A percentile compares a stretch with the other conserved stretches of the same genome.
These are phyloP conservation scores for Aristolochia contorta DNA, from an alignment of 164 flowering plant species.

Conservation along the genomic window DNA sequence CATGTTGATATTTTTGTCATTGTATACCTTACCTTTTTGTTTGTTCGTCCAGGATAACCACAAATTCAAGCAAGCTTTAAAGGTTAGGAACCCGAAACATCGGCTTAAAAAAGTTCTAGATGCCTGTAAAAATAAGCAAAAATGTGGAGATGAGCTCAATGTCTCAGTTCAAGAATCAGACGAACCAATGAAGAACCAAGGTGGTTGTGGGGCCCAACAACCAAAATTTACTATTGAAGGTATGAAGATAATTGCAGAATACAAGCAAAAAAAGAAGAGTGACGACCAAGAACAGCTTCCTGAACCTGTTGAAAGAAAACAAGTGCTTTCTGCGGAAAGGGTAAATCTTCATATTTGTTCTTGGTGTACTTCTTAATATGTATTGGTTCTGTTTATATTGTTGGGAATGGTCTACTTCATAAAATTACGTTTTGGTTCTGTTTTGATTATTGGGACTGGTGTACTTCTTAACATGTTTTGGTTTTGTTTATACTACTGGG, in stretches of 20 bases:
- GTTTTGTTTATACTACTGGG: too few relatives aligned
- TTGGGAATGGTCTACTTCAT: neutral
- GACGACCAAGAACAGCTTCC: conserved; percentile 95
- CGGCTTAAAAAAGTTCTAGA: conserved; percentile 73
- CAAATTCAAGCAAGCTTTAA: conserved; percentile 84
- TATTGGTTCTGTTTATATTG: neutral
- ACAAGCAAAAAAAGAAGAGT: conserved; percentile 80
- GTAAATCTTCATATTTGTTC: conserved; percentile 21
- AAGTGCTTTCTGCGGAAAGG: conserved; percentile 86
- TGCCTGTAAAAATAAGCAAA: conserved; percentile 81
- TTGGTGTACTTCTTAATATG: neutral
- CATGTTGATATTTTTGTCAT: neutral
- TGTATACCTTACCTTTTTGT: neutral
- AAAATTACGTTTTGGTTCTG: too few relatives aligned
- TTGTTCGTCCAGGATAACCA: conserved; percentile 59
- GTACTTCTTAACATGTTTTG: too few relatives aligned
- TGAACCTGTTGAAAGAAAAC: conserved; percentile 97
- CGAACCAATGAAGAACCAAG: conserved; percentile 70
- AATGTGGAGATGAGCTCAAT: conserved; percentile 90
- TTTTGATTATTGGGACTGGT: too few relatives aligned
- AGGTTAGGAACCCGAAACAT: conserved; percentile 77
- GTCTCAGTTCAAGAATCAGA: conserved; percentile 59
- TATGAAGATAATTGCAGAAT: conserved; percentile 98
- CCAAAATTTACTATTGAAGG: conserved; percentile 92
- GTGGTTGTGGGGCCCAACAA: conserved; percentile 99